Evolutionary conservation across 345 rosid species (phyloP).

Genomic region (Citrus trifoliata): DNA sequence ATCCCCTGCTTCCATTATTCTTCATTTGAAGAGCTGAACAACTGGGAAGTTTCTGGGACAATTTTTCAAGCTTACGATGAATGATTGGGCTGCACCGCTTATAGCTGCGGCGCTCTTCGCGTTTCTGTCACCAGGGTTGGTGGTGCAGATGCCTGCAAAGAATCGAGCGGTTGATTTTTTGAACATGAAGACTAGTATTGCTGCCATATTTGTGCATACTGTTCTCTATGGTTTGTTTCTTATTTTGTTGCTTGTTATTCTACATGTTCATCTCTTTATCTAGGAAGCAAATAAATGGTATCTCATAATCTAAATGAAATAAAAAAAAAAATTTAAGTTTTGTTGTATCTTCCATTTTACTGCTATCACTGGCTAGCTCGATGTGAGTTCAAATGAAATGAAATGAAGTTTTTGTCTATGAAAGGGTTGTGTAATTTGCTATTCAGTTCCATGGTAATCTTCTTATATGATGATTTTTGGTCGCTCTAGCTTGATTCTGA

Average conservation of each 20-base stretch:
- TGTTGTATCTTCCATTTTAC: background rate
- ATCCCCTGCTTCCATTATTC: background rate
- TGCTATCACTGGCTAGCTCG: background rate
- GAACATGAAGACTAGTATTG: constrained; percentile 85
- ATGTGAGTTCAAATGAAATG: background rate
- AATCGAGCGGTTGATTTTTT: constrained; percentile 62
- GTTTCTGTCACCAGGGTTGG: constrained; percentile 68
- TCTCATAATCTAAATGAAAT: background rate
- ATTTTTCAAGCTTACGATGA: constrained; percentile 32
- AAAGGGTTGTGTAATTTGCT: background rate
- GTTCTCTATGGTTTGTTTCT: constrained; percentile 70
- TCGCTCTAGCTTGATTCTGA: background rate
- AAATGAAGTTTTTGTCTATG: background rate
- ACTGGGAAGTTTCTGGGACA: background rate
- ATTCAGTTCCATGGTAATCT: background rate
- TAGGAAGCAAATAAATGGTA: constrained; percentile 14
- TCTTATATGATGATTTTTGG: background rate
- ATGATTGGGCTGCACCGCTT: constrained; percentile 88
- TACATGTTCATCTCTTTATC: constrained; percentile 62
- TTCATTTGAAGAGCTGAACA: background rate
- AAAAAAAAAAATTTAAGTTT: no score
- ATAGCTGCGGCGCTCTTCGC: constrained; percentile 89
- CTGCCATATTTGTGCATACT: constrained; percentile 70
- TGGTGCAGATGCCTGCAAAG: constrained; percentile 76
- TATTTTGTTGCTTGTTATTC: constrained; percentile 64